Percentiles rank a stretch among this genome's conserved stretches.
Conservation (phyloP, 805 yeast species). For the Scheffersomyces stipitis region DNA sequence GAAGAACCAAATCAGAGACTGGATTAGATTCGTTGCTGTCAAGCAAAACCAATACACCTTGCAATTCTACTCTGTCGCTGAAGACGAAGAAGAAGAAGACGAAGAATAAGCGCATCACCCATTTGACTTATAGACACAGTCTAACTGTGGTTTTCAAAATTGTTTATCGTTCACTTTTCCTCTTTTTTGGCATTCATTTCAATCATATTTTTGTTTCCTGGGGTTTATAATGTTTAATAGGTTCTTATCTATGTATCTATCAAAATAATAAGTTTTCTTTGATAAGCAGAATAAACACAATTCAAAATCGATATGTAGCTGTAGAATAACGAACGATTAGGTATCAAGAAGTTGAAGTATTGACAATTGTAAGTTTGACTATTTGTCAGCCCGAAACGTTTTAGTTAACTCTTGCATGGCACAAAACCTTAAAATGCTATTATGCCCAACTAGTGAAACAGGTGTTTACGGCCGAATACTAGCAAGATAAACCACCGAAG, state of each 20-base stretch:
- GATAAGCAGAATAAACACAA: slow-evolving; percentile 3
- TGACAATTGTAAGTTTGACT: too few species aligned
- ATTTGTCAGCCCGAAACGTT: too few species aligned
- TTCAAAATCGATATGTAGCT: too few species aligned
- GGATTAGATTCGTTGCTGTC: slow-evolving; percentile 98
- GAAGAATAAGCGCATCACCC: slow-evolving; percentile 65
- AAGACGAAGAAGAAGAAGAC: slow-evolving; percentile 84
- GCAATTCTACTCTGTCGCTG: slow-evolving; percentile 98
- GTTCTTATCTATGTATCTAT: slow-evolving; percentile 4
- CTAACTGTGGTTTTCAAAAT: slow-evolving; percentile 2
- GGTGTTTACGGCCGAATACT: too few species aligned
- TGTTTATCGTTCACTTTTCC: slow-evolving; percentile 6
- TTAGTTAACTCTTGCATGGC: too few species aligned
- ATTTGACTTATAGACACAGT: too few species aligned
- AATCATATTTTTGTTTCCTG: slow-evolving; percentile 5
- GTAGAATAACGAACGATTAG: too few species aligned
- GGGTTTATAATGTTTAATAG: slow-evolving; percentile 6
- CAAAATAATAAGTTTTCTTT: slow-evolving; percentile 4
- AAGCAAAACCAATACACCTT: slow-evolving; percentile 94
- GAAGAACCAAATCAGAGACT: slow-evolving; percentile 99
- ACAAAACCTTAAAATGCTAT: too few species aligned
- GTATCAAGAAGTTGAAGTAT: too few species aligned
- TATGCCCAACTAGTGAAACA: too few species aligned
- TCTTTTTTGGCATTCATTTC: slow-evolving; percentile 4
- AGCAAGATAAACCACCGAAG: too few species aligned